Percentiles rank a stretch among this genome's conserved stretches.
These are phyloP conservation scores for Lagerstroemia speciosa DNA, from an alignment of 345 rosid species.

Conservation along the genomic window DNA sequence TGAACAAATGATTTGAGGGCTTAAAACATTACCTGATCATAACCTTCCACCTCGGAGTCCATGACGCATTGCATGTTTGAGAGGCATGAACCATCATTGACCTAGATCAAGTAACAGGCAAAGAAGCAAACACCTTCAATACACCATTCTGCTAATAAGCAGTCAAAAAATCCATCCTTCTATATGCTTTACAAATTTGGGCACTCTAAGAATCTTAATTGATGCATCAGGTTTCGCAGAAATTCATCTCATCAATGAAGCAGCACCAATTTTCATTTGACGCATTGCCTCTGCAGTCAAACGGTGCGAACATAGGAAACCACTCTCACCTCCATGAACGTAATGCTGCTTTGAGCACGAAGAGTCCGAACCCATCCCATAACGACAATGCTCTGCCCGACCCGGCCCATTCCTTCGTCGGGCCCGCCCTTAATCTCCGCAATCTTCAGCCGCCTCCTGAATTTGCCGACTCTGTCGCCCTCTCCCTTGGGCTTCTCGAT, in stretches of 20 bases:
- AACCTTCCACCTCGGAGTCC: conserved; percentile 71
- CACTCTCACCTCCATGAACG: conserved; percentile 65
- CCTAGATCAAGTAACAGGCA: conserved; percentile 23
- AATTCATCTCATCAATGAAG: not conserved
- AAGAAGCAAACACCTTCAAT: not conserved
- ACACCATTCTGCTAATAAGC: not conserved
- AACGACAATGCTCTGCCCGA: conserved; percentile 53
- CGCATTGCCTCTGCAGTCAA: not conserved
- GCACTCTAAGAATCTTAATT: not conserved
- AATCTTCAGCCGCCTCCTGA: conserved; percentile 64
- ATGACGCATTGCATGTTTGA: conserved; percentile 95
- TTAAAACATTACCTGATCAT: conserved; percentile 56
- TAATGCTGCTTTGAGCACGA: conserved; percentile 75
- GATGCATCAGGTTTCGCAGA: not conserved
- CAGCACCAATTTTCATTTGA: not conserved
- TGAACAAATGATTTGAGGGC: not conserved
- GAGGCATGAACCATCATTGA: conserved; percentile 91
- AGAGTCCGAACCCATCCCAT: conserved; percentile 94
- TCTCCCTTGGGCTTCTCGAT: conserved; percentile 17
- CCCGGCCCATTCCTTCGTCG: conserved; percentile 49
- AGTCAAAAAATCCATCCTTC: not conserved
- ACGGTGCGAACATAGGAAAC: not conserved
- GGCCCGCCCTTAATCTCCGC: conserved; percentile 70
- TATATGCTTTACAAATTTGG: not conserved
- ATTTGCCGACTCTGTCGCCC: conserved; percentile 42